Evolutionary conservation across 73 alveolate species (phyloP), one percentile per base, ranked within the genome.

Genomic region (Stentor roeselii): DNA sequence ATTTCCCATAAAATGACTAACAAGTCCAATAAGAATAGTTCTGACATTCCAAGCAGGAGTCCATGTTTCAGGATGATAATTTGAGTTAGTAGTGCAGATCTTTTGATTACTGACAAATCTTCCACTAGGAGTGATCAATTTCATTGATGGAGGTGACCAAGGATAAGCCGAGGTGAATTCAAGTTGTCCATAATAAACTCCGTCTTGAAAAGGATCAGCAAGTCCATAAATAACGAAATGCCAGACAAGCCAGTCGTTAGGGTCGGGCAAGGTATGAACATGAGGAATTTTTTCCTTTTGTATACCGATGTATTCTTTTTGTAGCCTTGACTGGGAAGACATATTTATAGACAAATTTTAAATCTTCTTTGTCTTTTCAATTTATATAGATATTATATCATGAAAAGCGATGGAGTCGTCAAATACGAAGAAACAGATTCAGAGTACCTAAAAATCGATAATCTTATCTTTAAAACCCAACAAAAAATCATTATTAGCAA

Each of bases 71-170:
- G 84, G 84, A 36, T 76, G 84, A 39, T 36, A 76, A 36, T 76
- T 78, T 15, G 78, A 27, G 34, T 36, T 76, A 27, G 84, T 21
- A 35, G 39, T 34, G 39, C 84, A 76, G 15, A 76, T 35, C 39
- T 78, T 39, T 41, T 27, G 86, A 3, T 34, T 59, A 0, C 32
- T 30, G 1, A 11, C 42, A 60, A 80, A 80, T 42, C 87, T 15
- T 2, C 86, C 87, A 59, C 38, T 60, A 15, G 87, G 86, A 1
- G 87, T 80, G 2, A 30, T 41, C 84, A 80, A 27, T 15, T 11
- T 42, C n/a, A 80, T 61, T 32, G 42, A 59, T 60, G 87, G 87
- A 31, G 87, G 87, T 15, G 84, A 39, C 84, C 11, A 40, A 40
- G 87, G 87, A 86, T 80, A 80, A 61, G 14, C 42, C 11, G 14